phyloP scores from a whole-genome alignment of 257 asterid species.

The Scutellaria galericulata region DNA sequence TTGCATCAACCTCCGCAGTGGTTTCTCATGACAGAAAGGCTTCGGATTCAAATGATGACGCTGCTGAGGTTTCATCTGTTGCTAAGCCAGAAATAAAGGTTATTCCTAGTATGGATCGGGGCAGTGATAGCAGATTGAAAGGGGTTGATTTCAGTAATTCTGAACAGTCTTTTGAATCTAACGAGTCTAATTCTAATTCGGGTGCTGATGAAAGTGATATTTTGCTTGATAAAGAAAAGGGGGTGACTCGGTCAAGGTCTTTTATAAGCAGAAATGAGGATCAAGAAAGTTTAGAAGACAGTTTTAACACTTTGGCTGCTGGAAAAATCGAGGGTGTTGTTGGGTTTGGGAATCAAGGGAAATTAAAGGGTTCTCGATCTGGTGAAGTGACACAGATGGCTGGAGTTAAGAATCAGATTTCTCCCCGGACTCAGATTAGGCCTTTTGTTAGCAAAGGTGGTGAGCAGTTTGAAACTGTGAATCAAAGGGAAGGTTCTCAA shows the following conservation, averaged over 20 bases:
- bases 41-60: constrained; percentile 37
- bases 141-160: constrained; percentile 45
- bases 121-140: constrained; percentile 42
- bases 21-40: constrained; percentile 49
- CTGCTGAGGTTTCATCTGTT: constrained; percentile 40
- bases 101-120: constrained; percentile 41
- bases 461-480: constrained; percentile 40
- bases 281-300: constrained; percentile 48
- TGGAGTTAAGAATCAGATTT: constrained; percentile 40
- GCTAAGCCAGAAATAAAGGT: constrained; percentile 48
- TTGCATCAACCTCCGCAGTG: constrained; percentile 55
- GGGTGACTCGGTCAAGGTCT: constrained; percentile 49
- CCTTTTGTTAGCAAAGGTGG: constrained; percentile 38
- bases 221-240: constrained; percentile 47
- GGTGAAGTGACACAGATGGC: constrained; percentile 46
- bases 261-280: constrained; percentile 40
- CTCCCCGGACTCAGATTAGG: constrained; percentile 17
- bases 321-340: constrained; percentile 18
- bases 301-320: constrained; percentile 37
- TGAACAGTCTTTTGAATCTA: neutral
- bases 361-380: constrained; percentile 39
- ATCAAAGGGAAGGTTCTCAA: constrained; percentile 51
- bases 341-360: constrained; percentile 42
- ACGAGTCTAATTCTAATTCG: constrained; percentile 39
- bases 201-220: constrained; percentile 43